A percentile compares a stretch with the other conserved stretches of the same genome.
These are phyloP conservation scores for Pyrenophora tritici-repentis DNA, from an alignment of 2,329 filamentous ascomycete species.

Conservation along the genomic window DNA sequence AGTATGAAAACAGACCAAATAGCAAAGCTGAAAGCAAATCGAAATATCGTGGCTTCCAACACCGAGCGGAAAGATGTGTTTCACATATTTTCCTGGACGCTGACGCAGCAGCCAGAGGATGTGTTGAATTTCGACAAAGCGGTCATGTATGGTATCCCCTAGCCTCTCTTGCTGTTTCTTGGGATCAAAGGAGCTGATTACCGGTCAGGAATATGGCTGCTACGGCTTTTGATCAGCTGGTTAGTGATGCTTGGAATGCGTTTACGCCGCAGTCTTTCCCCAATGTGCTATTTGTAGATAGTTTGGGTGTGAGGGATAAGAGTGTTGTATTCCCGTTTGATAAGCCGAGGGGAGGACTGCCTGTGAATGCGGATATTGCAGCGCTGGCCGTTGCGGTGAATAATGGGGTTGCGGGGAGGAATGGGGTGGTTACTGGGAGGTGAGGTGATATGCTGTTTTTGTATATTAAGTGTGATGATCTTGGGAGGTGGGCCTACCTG, in stretches of 20 bases:
- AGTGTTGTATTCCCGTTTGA: conserved; percentile 39
- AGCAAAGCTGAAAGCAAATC: conserved; percentile 40
- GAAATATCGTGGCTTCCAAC: conserved; percentile 33
- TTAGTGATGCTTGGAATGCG: conserved; percentile 39
- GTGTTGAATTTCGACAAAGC: conserved; percentile 41
- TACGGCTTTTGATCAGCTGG: conserved; percentile 38
- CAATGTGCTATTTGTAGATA: conserved; percentile 45
- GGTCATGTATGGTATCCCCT: conserved; percentile 26
- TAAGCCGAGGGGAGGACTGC: conserved; percentile 24
- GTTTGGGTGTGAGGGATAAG: conserved; percentile 41
- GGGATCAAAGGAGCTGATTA: background rate
- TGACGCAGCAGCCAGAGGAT: conserved; percentile 43
- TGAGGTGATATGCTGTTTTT: background rate
- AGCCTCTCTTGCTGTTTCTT: background rate
- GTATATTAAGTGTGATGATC: no score
- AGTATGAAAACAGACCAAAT: conserved; percentile 47
- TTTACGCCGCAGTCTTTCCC: conserved; percentile 44
- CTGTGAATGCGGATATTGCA: conserved; percentile 34
- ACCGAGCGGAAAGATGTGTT: conserved; percentile 37
- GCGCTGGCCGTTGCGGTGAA: conserved; percentile 47
- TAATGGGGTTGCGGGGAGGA: conserved; percentile 40
- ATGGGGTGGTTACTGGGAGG: conserved; percentile 30
- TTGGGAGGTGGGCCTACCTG: no score
- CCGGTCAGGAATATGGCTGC: conserved; percentile 31
- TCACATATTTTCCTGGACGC: conserved; percentile 46